Evolutionary conservation across 352 stramenopile genomes (phyloP).

Genomic region (Phytophthora colocasiae): DNA sequence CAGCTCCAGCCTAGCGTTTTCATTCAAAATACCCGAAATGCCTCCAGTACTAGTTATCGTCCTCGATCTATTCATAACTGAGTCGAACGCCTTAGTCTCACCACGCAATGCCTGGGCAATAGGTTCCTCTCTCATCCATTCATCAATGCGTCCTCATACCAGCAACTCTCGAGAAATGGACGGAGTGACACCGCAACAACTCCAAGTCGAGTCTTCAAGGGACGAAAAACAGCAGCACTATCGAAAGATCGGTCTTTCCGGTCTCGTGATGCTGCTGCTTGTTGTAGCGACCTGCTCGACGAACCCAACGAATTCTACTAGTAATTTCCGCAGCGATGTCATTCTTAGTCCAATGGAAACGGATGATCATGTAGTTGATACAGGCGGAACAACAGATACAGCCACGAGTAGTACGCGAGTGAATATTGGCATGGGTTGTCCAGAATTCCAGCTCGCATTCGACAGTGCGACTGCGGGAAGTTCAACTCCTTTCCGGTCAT

Average conservation of each 20-base stretch:
- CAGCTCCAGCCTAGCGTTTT: too few relatives aligned
- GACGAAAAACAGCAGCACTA: neutral
- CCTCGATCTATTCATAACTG: constrained; percentile 6
- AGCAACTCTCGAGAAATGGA: neutral
- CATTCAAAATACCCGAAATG: neutral
- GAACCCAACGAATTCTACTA: constrained; percentile 7
- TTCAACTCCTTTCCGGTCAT: constrained; percentile 44
- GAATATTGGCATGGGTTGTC: constrained; percentile 49
- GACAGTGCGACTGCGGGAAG: constrained; percentile 39
- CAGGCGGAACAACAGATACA: neutral
- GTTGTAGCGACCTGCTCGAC: constrained; percentile 1
- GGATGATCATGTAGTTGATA: neutral
- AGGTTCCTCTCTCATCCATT: neutral
- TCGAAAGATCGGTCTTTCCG: constrained; percentile 2
- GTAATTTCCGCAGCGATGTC: neutral
- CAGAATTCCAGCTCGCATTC: constrained; percentile 55
- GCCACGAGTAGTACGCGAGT: constrained; percentile 8
- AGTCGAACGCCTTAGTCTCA: too few relatives aligned
- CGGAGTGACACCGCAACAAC: neutral
- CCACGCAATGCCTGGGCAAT: too few relatives aligned
- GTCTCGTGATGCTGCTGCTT: constrained; percentile 4
- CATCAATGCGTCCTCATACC: neutral
- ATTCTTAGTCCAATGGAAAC: constrained; percentile 9
- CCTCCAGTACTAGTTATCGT: neutral
- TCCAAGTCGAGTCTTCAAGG: neutral